Conservation (phyloP, 2,329 filamentous ascomycete species). For the Intubia oerlemansii region DNA sequence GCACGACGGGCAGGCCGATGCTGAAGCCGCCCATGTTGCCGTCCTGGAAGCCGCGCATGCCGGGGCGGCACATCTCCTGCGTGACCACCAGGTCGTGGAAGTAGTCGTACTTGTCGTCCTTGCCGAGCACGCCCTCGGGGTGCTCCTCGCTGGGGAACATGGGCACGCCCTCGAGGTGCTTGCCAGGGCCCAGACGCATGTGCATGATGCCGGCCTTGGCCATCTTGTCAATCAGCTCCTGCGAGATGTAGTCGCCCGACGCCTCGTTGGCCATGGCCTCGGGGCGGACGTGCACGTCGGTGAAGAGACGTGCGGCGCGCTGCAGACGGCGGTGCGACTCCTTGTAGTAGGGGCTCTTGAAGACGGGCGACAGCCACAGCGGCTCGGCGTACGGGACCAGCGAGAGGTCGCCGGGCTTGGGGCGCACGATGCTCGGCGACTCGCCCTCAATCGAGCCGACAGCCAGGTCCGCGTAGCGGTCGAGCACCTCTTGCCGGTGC, state of each 20-base stretch:
- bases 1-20: conserved; percentile 58
- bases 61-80: conserved; percentile 52
- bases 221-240: conserved; percentile 60
- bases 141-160: conserved; percentile 21
- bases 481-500: conserved; percentile 72
- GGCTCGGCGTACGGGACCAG: conserved; percentile 69
- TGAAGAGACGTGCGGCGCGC: conserved; percentile 50
- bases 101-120: conserved; percentile 69
- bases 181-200: conserved; percentile 67
- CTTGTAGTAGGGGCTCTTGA: conserved; percentile 54
- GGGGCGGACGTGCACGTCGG: conserved; percentile 46
- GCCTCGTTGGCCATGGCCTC: conserved; percentile 60
- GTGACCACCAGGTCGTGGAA: conserved; percentile 62
- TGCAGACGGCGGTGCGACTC: conserved; percentile 51
- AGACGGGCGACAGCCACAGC: conserved; percentile 57
- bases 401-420: conserved; percentile 49
- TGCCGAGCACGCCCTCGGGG: conserved; percentile 36
- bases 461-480: conserved; percentile 54
- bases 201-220: conserved; percentile 51
- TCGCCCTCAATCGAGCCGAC: conserved; percentile 60
- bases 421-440: conserved; percentile 49
- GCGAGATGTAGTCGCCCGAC: conserved; percentile 48
- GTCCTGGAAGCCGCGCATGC: conserved; percentile 64
- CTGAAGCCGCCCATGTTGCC: conserved; percentile 77
- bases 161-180: conserved; percentile 52